Conservation (phyloP, 2,329 filamentous ascomycete species). For the Fusarium ramigenum region DNA sequence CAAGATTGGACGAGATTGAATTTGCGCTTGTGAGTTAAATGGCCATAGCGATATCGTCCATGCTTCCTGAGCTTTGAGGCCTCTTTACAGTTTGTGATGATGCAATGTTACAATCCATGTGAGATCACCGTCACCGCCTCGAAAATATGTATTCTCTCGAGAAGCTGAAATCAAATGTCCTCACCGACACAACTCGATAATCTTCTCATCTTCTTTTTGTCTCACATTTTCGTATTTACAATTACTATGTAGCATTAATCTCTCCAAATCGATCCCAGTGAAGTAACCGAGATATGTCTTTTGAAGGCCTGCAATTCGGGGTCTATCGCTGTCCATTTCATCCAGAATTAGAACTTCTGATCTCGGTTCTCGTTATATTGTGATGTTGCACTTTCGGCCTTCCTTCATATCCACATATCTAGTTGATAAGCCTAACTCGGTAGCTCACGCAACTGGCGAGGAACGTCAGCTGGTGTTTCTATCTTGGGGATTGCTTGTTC, state of each 20-base stretch:
- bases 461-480: slow-evolving; percentile 14
- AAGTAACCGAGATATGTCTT: slow-evolving; percentile 23
- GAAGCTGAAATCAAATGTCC: not conserved
- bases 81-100: slow-evolving; percentile 3
- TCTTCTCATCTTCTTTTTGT: not conserved
- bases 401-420: slow-evolving; percentile 16
- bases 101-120: not conserved
- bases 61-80: slow-evolving; percentile 19
- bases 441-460: slow-evolving; percentile 16
- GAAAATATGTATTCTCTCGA: not conserved
- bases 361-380: slow-evolving; percentile 29
- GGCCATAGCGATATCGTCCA: slow-evolving; percentile 28
- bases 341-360: slow-evolving; percentile 32
- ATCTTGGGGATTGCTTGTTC: slow-evolving; percentile 17
- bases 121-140: slow-evolving; percentile 22
- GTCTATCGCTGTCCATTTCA: not conserved
- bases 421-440: slow-evolving; percentile 19
- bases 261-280: not conserved
- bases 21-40: not conserved
- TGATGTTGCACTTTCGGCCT: slow-evolving; percentile 16
- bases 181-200: slow-evolving; percentile 3
- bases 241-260: slow-evolving; percentile 1
- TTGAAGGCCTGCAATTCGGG: not conserved
- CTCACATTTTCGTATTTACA: not conserved
- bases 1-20: slow-evolving; percentile 33